Base-by-base conservation (phyloP, 345 rosid species). In the Salix koriyanagi region DNA sequence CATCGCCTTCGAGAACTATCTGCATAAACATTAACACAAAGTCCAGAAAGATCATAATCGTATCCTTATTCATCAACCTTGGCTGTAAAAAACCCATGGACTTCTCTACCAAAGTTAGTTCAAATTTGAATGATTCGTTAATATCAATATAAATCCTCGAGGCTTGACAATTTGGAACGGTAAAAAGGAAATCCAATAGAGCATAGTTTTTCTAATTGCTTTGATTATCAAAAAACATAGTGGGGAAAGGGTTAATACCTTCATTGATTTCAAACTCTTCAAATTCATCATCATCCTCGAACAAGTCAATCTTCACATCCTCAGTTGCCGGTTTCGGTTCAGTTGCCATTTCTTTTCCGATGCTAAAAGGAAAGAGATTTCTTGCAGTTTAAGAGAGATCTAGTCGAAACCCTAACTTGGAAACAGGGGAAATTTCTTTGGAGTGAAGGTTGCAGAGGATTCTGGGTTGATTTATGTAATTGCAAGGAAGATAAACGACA, bases 221-320 rank as follows among this genome's bases (percentile, higher is more conserved):
- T 30, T 18, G n/a, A 66, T 66, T 18, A 66, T 30, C 5, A 56
- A 56, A 56, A n/a, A n/a, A 7, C 9, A 56, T 2, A 21, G 1
- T 41, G 19, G 60, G 60, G 3, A 54, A 56, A 56, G 28, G 14
- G 13, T 56, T 21, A 23, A 7, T 42, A 90, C 94, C 92, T 90
- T 87, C 87, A 46, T 86, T 77, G 77, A 91, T 89, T 76, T 84
- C 89, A 73, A 91, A 91, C 78, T 93, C 98, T 80, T 94, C 98
- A 64, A 94, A 94, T 82, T 94, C 98, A 71, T 94, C 98, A 70
- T 94, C 97, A 65, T 94, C 98, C 68, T 94, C 97, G 79, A 94
- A 91, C 77, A 94, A 75, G 79, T 94, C 97, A 77, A 94, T 82
- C 89, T 94, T 94, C n/a, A 89, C 89, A 60, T 86, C 95, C 74